A percentile compares a stretch with the other conserved stretches of the same genome.
Evolutionary conservation across 768 basidiomycete species (phyloP).

Genomic region (Podaxis pistillaris): DNA sequence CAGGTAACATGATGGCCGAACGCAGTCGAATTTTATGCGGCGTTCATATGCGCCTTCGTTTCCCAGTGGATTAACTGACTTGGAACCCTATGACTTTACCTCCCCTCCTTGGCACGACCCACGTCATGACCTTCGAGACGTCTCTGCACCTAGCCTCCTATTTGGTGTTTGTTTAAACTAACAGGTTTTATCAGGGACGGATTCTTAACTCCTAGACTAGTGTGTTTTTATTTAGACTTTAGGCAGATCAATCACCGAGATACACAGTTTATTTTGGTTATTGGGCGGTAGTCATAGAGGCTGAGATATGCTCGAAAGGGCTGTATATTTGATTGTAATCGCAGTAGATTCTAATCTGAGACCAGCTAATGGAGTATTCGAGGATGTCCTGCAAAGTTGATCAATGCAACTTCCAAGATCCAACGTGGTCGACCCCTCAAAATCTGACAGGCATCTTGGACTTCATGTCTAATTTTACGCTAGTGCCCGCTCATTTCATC

Average conservation of each 20-base stretch:
- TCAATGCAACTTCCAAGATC: neutral
- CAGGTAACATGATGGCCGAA: neutral
- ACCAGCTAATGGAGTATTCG: neutral
- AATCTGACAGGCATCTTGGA: neutral
- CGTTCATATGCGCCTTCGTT: neutral
- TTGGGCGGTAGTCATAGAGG: no score
- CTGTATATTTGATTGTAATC: neutral
- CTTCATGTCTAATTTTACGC: neutral
- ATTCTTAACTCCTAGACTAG: neutral
- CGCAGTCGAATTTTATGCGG: neutral
- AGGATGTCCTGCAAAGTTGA: neutral
- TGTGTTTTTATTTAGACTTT: neutral
- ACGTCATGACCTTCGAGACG: neutral
- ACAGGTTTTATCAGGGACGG: neutral
- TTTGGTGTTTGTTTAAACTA: neutral
- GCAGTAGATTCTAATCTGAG: neutral
- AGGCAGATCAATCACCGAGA: neutral
- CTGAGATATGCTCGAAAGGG: no score
- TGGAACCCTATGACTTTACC: neutral
- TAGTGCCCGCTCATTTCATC: constrained; percentile 2
- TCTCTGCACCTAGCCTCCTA: neutral
- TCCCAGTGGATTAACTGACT: neutral
- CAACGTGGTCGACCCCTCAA: neutral
- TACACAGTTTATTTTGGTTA: neutral
- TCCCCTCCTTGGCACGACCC: neutral